Base-by-base conservation (phyloP, 2,329 filamentous ascomycete species). In the Penicillium sp. region DNA sequence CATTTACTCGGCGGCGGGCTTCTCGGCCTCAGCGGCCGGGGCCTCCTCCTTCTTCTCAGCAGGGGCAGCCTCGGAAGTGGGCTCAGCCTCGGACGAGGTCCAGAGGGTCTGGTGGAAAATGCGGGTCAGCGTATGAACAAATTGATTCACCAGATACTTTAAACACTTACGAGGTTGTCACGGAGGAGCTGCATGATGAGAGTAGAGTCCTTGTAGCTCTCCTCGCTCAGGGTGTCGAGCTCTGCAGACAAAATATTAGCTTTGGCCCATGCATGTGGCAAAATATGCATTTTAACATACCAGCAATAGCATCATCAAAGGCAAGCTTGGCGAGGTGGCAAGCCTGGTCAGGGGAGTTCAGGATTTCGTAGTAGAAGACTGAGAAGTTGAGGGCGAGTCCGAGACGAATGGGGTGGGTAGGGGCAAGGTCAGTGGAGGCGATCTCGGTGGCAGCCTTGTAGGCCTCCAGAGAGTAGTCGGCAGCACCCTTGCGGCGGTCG, bases 301-400 rank as follows among this genome's bases (percentile, higher is more conserved):
- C 85, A 72, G 93, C 93, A 86, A 97, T 97, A 68, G 93, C 93
- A 80, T 97, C 93, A 74, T 96, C 91, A 75, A 96, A 96, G 59
- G 91, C 91, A 79, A 93, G 90, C 87, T 96, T 96, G 79, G 91
- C 93, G 69, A 97, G 88, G 79, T 96, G 93, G 88, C 93, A 97
- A 76, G 93, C 93, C 83, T 96, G 93, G 79, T 97, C 94, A 65
- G 93, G 93, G 43, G 93, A 92, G 85, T 97, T 99, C 74, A 97
- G 85, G 78, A 97, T 99, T 87, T 99, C 91, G 80, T 99, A 99
- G 89, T 97, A 97, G 86, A 97, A 97, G 74, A 97, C 93, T 66
- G 93, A 96, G 85, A 96, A 96, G 88, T 96, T 96, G 68, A 96
- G 85, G 71, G 91, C 91, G 67, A 96, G 87, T 77, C 91, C 91